Base-by-base conservation (phyloP, 2,329 filamentous ascomycete species). In the Fusarium marasasianum region DNA sequence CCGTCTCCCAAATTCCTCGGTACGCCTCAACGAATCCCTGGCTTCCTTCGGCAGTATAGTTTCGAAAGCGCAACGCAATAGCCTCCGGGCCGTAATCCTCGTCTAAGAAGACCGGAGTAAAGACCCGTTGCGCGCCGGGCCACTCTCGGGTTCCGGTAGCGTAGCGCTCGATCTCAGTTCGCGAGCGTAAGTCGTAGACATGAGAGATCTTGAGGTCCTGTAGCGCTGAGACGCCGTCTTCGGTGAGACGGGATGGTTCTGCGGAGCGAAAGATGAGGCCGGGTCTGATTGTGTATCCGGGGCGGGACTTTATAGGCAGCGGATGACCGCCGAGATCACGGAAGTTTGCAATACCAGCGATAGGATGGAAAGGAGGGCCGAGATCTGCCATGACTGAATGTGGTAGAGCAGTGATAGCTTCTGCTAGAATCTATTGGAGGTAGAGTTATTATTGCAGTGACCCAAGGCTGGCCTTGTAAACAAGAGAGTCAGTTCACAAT, bases 161-260 rank as follows among this genome's bases (percentile, higher is more conserved):
- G 78, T 83, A 77, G 77, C 82, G 79, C 63, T 87, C 81, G 59
- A 93, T 88, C 82, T 94, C 91, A 24, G 80, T 77, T n/a, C 82
- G 81, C 33, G 89, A 92, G 62, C 93, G 88, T 15, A 95, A 84
- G 82, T 95, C 93, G 79, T 91, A 95, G 58, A 93, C 87, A 71
- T 87, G 85, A 31, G 84, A 86, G 73, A 96, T 88, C n/a, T 88
- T 87, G 60, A 94, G 83, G 10, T 80, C 75, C 37, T 84, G 84
- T 66, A 93, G 84, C 48, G 83, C 85, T 13, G 81, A 77, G 12
- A 89, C 81, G 22, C 91, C 91, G 31, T 85, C 82, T 33, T 85
- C 80, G 3, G 89, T 89, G 44, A 92, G 83, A 64, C 83, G 83
- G 24, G 88, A 89, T 22, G 92, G 90, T 74, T 94, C 92, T 5